Conservation (phyloP, 129 eudicot species). For the Solidago caesia region DNA sequence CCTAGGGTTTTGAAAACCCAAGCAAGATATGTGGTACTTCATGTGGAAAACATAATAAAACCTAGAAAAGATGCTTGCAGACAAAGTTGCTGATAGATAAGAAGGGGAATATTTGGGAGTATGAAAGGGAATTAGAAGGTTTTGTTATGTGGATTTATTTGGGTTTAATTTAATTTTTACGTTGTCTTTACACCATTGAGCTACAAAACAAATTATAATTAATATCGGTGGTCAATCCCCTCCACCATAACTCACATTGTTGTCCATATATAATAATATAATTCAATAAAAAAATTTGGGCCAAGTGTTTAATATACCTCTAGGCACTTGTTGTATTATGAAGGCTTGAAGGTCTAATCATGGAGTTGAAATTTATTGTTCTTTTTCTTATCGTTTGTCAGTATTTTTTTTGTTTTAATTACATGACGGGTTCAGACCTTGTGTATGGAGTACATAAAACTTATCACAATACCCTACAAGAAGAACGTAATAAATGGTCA, state of each 20-base stretch:
- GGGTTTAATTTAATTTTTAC: slow-evolving; percentile 26
- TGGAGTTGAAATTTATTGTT: no score
- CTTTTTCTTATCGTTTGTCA: no score
- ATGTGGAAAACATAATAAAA: slow-evolving; percentile 82
- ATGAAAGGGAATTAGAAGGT: slow-evolving; percentile 93
- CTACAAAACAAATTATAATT: slow-evolving; percentile 31
- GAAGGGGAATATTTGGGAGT: slow-evolving; percentile 90
- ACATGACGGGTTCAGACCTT: no score
- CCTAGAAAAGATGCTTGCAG: slow-evolving; percentile 81
- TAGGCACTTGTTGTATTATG: background rate
- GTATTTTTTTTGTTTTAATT: no score
- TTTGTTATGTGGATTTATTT: slow-evolving; percentile 48
- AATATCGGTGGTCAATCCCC: slow-evolving; percentile 36
- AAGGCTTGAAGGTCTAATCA: no score
- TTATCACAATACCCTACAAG: no score
- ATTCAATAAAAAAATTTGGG: background rate
- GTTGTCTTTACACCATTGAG: slow-evolving; percentile 23
- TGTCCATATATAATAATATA: no score
- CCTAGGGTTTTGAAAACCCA: slow-evolving; percentile 78
- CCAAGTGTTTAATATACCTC: background rate
- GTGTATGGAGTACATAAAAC: no score
- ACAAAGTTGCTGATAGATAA: slow-evolving; percentile 89
- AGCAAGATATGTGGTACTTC: slow-evolving; percentile 39
- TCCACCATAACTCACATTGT: background rate
- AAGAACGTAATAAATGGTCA: no score